phyloP scores from a whole-genome alignment of 176 grass and related monocot genomes.

The Cymbopogon citratus region DNA sequence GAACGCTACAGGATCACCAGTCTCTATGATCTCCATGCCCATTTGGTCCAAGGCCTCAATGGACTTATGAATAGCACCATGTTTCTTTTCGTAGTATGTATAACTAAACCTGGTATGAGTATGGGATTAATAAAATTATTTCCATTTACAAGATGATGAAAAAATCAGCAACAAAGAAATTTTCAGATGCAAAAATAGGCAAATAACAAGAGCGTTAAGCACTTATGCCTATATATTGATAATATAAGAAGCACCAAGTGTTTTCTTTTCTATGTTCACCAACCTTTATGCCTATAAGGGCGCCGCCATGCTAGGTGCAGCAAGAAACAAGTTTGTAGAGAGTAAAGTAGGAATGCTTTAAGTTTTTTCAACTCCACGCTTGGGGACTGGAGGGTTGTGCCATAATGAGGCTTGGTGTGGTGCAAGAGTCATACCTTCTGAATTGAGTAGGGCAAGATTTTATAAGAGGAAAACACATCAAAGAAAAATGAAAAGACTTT shows the following conservation, averaged over 20 bases:
- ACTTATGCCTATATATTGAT: not conserved
- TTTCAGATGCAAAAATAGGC: not conserved
- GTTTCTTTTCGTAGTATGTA: slow-evolving; percentile 79
- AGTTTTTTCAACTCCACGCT: not conserved
- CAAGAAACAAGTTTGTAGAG: not conserved
- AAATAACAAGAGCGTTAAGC: not conserved
- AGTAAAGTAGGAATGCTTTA: not conserved
- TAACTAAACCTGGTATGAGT: slow-evolving; percentile 69
- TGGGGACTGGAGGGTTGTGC: not conserved
- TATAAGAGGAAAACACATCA: not conserved
- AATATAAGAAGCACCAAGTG: not conserved
- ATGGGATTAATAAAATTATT: slow-evolving; percentile 20
- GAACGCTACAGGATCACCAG: slow-evolving; percentile 64
- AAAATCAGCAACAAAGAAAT: not conserved
- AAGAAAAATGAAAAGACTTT: not conserved
- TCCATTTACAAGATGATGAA: not conserved
- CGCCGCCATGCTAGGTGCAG: not conserved
- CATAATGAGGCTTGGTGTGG: not conserved
- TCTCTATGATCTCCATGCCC: slow-evolving; percentile 97
- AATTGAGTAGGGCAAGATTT: not conserved
- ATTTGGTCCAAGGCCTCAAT: slow-evolving; percentile 83
- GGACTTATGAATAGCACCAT: slow-evolving; percentile 79
- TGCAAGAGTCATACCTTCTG: not conserved
- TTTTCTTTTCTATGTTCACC: not conserved
- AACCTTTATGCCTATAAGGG: not conserved